These are phyloP conservation scores for Asterophora lycoperdoides DNA, from an alignment of 768 basidiomycete genomes.

Conservation along the genomic window DNA sequence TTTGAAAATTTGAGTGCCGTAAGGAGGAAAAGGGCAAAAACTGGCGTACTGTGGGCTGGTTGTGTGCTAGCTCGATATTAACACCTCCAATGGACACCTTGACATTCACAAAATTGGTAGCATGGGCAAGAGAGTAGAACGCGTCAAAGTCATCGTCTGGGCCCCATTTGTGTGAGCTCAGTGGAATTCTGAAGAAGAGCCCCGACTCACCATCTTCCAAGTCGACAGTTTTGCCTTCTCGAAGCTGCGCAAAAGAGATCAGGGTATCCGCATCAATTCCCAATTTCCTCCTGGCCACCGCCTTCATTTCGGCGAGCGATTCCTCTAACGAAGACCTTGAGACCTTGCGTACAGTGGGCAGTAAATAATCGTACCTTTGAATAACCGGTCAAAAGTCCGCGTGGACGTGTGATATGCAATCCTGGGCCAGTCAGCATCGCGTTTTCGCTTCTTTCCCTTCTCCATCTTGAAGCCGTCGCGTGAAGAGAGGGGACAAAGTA, in stretches of 20 bases:
- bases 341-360: neutral
- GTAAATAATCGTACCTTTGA: conserved; percentile 38
- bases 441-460: conserved; percentile 38
- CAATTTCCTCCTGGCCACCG: conserved; percentile 60
- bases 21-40: neutral
- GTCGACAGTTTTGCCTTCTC: conserved; percentile 51
- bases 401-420: conserved; percentile 42
- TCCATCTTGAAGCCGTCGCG: conserved; percentile 29
- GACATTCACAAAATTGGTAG: conserved; percentile 30
- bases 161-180: conserved; percentile 3
- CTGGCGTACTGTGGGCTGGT: neutral
- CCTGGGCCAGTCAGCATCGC: conserved; percentile 35
- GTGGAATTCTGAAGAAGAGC: neutral
- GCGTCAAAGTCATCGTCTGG: conserved; percentile 80
- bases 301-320: conserved; percentile 54
- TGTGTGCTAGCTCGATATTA: neutral
- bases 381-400: conserved; percentile 49
- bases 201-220: conserved; percentile 66
- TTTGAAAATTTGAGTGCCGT: neutral
- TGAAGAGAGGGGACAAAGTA: conserved; percentile 2
- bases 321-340: conserved; percentile 39
- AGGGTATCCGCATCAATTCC: conserved; percentile 35
- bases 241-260: conserved; percentile 47
- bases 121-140: conserved; percentile 46
- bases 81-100: conserved; percentile 32